Evolutionary conservation across 1,284 basidiomycete species (phyloP).

Genomic region (Mycosarcoma maydis): DNA sequence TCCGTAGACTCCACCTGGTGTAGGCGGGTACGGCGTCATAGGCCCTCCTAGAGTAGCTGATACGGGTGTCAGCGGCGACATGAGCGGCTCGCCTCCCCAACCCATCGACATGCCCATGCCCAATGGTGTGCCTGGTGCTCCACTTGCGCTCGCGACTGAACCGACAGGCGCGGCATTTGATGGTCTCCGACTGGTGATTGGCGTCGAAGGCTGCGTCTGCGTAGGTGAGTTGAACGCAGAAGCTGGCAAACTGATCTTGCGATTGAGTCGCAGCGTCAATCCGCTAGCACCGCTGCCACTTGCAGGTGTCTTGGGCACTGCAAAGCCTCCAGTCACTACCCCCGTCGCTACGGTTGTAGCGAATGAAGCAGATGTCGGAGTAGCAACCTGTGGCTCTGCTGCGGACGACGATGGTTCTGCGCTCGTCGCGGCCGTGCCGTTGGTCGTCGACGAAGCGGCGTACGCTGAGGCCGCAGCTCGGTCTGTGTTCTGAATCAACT

Average conservation of each 20-base stretch:
- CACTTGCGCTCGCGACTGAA: neutral
- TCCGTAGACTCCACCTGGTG: constrained; percentile 25
- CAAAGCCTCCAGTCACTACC: constrained; percentile 15
- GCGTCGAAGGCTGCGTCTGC: constrained; percentile 18
- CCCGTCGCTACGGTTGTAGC: neutral
- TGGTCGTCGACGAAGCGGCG: constrained; percentile 15
- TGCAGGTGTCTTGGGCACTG: constrained; percentile 27
- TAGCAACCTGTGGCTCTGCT: neutral
- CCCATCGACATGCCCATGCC: constrained; percentile 32
- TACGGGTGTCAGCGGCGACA: constrained; percentile 36
- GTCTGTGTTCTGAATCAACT: constrained; percentile 54
- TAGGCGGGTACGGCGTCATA: constrained; percentile 31
- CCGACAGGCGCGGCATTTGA: constrained; percentile 7
- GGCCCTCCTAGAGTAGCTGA: constrained; percentile 6
- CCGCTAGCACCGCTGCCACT: constrained; percentile 12
- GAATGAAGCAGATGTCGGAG: constrained; percentile 1
- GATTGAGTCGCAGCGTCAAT: constrained; percentile 38
- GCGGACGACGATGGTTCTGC: neutral
- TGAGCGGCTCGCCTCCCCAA: constrained; percentile 36
- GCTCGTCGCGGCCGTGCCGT: neutral
- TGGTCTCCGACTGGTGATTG: constrained; percentile 11
- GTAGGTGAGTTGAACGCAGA: constrained; percentile 21
- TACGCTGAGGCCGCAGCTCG: constrained; percentile 40
- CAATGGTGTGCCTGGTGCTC: constrained; percentile 11
- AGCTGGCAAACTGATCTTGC: constrained; percentile 23